Evolutionary conservation across 768 basidiomycete species (phyloP), one percentile per base, ranked within the genome.

Genomic region (Lactarius sp.): DNA sequence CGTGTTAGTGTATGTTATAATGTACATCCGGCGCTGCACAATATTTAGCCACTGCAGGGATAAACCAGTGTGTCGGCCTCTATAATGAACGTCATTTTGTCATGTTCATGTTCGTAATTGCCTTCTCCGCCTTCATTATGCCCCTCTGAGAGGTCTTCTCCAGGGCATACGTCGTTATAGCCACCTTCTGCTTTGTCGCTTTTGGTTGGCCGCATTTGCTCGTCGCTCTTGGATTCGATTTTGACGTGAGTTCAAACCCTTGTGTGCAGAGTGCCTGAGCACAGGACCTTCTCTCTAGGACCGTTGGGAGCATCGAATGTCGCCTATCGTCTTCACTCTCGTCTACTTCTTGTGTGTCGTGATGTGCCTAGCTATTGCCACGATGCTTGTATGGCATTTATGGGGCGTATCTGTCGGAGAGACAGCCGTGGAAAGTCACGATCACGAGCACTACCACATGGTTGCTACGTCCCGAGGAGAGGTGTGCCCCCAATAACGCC

Each of bases 41-140:
- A 18, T 53, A 62, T 31, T 55, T 58, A 22, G 59, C 46, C n/a
- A 34, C 41, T 49, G 7, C 71, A 94, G 92, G 94, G 94, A 85
- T 98, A 55, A 98, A 98, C 74, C 92, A 94, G 83, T 98, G 96
- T 72, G 96, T 99, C 50, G 96, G 96, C 12, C 74, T 98, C 7
- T 81, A 96, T 72, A 99, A 98, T 69, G 95, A 98, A 72, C 86
- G 96, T 0, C 94, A 98, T 75, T 99, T 99, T 70, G 82, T 96
- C 44, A 77, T 98, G 52, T 99, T 98, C 81, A 88, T 98, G 92
- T 92, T 66, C 60, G 87, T 75, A 7, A 39, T 46, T 18, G 53
- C 58, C 42, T 57, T 55, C 56, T 36, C 50, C 33, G 39, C 47
- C 12, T 8, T 55, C 4, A 13, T 46, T 22, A 1, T 34, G 1